These are phyloP conservation scores for Blakeslea trispora DNA, from an alignment of 371 early-diverging fungal genomes.

Conservation along the genomic window DNA sequence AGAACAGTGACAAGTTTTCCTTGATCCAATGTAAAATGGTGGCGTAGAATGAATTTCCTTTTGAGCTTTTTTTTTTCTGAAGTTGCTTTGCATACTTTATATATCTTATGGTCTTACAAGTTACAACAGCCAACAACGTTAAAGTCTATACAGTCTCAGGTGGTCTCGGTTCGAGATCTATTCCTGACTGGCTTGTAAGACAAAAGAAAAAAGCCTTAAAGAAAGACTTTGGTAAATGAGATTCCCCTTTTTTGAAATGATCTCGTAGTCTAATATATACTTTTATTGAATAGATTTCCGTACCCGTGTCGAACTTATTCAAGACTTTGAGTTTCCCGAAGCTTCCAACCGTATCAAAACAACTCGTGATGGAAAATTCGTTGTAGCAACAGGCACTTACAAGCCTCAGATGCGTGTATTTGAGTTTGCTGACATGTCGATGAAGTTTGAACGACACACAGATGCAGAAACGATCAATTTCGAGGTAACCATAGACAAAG, in stretches of 20 bases:
- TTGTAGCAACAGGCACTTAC: constrained; percentile 96
- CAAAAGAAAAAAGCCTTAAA: constrained; percentile 83
- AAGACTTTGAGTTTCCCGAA: constrained; percentile 98
- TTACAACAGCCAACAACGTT: constrained; percentile 83
- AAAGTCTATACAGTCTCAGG: constrained; percentile 93
- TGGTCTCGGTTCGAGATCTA: constrained; percentile 73
- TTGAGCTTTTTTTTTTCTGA: background rate
- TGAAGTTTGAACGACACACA: constrained; percentile 98
- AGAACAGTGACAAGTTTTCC: constrained; percentile 21
- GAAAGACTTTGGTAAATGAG: constrained; percentile 79
- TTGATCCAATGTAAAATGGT: constrained; percentile 1
- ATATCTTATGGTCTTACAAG: constrained; percentile 69
- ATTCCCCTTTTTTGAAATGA: background rate
- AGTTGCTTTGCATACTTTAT: background rate
- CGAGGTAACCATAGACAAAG: constrained; percentile 47
- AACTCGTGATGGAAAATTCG: constrained; percentile 85
- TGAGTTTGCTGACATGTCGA: constrained; percentile 90
- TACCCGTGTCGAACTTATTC: constrained; percentile 90
- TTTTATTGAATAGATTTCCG: constrained; percentile 68
- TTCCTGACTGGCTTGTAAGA: constrained; percentile 94
- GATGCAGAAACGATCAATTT: constrained; percentile 94
- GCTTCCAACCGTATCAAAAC: constrained; percentile 85
- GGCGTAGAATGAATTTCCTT: background rate
- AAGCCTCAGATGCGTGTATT: constrained; percentile 97
- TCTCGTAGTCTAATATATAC: background rate